Conservation (phyloP, 1,284 basidiomycete species). For the Fistulinella staudtii region DNA sequence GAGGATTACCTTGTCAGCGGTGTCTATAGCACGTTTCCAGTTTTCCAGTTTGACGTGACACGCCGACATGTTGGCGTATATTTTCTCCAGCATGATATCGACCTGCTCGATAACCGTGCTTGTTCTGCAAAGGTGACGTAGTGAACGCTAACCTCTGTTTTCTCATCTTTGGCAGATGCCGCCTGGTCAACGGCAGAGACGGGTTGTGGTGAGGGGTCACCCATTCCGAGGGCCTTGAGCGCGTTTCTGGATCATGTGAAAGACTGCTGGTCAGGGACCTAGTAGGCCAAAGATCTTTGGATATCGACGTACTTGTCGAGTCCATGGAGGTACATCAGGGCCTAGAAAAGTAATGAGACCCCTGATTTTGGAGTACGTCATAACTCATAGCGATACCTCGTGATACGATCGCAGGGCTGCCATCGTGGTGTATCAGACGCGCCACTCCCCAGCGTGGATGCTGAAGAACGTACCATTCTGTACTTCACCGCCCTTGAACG, state of each 20-base stretch:
- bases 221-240: constrained; percentile 45
- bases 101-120: constrained; percentile 39
- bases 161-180: constrained; percentile 42
- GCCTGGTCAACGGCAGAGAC: constrained; percentile 33
- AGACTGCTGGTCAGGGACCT: not conserved
- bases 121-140: not conserved
- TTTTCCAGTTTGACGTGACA: constrained; percentile 74
- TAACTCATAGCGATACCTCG: constrained; percentile 40
- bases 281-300: not conserved
- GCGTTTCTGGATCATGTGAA: constrained; percentile 41
- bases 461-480: constrained; percentile 50
- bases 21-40: constrained; percentile 71
- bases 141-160: constrained; percentile 44
- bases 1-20: constrained; percentile 61
- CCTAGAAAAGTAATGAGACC: constrained; percentile 35
- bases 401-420: constrained; percentile 64
- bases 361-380: not conserved
- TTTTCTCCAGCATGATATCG: constrained; percentile 71
- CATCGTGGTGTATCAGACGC: constrained; percentile 9
- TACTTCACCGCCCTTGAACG: constrained; percentile 64
- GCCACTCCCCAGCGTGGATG: constrained; percentile 1
- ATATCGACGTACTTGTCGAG: constrained; percentile 56
- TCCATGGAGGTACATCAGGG: constrained; percentile 65
- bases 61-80: constrained; percentile 77
- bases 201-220: constrained; percentile 17